These are phyloP conservation scores for Solanum hybrid DNA, from an alignment of 305 asterid genomes.

Conservation along the genomic window DNA sequence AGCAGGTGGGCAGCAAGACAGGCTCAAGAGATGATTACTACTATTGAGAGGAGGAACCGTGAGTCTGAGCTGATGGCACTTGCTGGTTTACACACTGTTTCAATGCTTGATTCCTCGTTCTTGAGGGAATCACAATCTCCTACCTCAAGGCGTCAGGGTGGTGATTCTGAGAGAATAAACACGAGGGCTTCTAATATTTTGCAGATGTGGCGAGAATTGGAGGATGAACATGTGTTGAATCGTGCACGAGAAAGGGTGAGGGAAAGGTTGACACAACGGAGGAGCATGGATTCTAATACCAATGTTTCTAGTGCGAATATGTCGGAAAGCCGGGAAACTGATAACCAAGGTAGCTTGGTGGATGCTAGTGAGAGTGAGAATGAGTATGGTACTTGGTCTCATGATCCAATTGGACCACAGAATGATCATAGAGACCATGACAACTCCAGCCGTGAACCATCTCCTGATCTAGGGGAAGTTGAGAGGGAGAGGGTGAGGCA, in stretches of 20 bases:
- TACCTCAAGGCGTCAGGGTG: constrained; percentile 65
- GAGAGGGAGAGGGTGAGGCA: constrained; percentile 93
- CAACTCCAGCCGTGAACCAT: constrained; percentile 76
- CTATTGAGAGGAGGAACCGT: constrained; percentile 80
- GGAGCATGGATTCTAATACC: constrained; percentile 48
- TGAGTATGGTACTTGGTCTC: constrained; percentile 54
- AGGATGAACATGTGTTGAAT: constrained; percentile 59
- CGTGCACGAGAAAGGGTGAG: constrained; percentile 66
- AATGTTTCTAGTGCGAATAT: constrained; percentile 31
- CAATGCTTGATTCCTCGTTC: constrained; percentile 82
- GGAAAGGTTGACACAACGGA: constrained; percentile 63
- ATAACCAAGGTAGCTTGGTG: constrained; percentile 47
- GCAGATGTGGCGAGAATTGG: constrained; percentile 95
- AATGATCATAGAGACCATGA: constrained; percentile 43
- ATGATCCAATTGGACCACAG: constrained; percentile 35
- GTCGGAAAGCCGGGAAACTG: constrained; percentile 44
- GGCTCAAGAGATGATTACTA: constrained; percentile 86
- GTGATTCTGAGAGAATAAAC: constrained; percentile 65
- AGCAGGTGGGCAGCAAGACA: constrained; percentile 89
- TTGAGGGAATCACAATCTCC: constrained; percentile 84
- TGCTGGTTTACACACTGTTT: constrained; percentile 81
- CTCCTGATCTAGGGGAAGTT: constrained; percentile 77
- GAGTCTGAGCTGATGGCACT: constrained; percentile 90
- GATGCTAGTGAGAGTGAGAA: constrained; percentile 65
- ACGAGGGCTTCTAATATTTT: constrained; percentile 73